Conservation (phyloP, 345 rosid species). For the Populus alba region DNA sequence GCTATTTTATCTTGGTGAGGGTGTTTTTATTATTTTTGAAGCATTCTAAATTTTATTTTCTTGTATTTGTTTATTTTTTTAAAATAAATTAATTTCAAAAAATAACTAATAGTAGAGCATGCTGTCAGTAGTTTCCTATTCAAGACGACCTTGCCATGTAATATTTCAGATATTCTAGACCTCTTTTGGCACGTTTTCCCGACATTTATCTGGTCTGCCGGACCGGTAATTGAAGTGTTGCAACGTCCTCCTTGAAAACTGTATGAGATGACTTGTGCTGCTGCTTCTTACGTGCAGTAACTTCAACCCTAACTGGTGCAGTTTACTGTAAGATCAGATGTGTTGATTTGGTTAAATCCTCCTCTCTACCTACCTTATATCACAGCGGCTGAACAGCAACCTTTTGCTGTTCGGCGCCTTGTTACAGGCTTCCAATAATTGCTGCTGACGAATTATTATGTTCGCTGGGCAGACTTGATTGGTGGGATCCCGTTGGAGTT, state of each 20-base stretch:
- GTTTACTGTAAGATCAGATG: not conserved
- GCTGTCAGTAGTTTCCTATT: too few relatives aligned
- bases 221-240: not conserved
- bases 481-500: conserved; percentile 6
- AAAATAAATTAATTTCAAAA: too few relatives aligned
- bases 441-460: not conserved
- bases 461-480: conserved; percentile 10
- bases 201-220: not conserved
- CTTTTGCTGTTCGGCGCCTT: not conserved
- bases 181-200: not conserved
- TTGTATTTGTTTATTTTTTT: too few relatives aligned
- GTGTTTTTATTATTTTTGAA: too few relatives aligned
- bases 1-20: too few relatives aligned
- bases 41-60: too few relatives aligned
- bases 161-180: not conserved
- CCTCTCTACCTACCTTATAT: not conserved
- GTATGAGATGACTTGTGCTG: not conserved
- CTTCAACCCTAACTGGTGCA: not conserved
- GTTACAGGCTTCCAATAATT: conserved; percentile 9
- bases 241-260: not conserved
- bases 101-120: too few relatives aligned
- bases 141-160: too few relatives aligned
- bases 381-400: not conserved
- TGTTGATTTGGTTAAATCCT: not conserved
- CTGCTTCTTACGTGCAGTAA: not conserved